Evolutionary conservation across 2,329 filamentous ascomycete genomes (phyloP).

Genomic region (Aspergillus spinulosporus): DNA sequence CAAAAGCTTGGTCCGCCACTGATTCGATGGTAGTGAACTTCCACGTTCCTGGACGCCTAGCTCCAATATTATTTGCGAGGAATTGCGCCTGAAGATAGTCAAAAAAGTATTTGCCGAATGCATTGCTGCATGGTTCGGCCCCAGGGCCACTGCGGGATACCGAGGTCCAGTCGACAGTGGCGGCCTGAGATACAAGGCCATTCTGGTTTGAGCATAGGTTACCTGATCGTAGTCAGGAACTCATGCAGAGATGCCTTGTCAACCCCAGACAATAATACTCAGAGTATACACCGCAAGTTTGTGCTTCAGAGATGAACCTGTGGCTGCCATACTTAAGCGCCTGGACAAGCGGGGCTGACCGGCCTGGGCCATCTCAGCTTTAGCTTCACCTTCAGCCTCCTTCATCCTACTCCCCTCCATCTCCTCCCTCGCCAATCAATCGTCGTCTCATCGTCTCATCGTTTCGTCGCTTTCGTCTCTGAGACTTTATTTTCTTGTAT

Average conservation of each 20-base stretch:
- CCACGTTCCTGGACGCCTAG: not conserved
- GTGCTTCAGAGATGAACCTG: not conserved
- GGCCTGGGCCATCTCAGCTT: not conserved
- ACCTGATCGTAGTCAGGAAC: no score
- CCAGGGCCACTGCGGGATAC: not conserved
- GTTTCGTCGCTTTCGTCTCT: not conserved
- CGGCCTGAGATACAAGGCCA: not conserved
- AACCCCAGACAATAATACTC: no score
- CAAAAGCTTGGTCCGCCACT: not conserved
- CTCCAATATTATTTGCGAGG: not conserved
- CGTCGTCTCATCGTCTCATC: not conserved
- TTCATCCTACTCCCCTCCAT: not conserved
- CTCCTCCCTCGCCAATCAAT: constrained; percentile 4
- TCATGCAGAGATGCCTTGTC: no score
- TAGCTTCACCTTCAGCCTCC: not conserved
- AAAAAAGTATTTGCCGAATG: not conserved
- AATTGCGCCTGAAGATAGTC: not conserved
- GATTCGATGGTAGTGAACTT: not conserved
- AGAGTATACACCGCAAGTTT: not conserved
- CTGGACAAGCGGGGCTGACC: constrained; percentile 6
- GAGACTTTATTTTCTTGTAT: not conserved
- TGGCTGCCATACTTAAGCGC: not conserved
- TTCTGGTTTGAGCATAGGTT: not conserved
- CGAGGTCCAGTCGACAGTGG: constrained; percentile 1
- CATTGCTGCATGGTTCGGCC: not conserved